Conservation (phyloP, 1,284 basidiomycete genomes). For the Rhodotorula mucilaginosa region DNA sequence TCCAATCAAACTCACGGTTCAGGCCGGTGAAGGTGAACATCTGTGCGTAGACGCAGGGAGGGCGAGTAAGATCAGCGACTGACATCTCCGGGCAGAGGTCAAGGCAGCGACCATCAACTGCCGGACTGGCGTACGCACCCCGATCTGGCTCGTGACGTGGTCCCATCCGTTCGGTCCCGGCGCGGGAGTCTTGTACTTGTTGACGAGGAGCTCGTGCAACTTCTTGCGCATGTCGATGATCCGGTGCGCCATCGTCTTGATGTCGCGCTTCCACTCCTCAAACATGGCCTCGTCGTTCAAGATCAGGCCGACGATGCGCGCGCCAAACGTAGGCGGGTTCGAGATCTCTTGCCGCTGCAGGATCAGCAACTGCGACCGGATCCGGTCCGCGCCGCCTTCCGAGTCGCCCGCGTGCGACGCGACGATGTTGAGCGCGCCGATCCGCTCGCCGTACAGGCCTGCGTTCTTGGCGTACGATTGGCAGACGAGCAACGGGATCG, state of each 20-base stretch:
- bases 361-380: slow-evolving; percentile 80
- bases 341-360: slow-evolving; percentile 88
- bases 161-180: slow-evolving; percentile 66
- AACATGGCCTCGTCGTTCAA: slow-evolving; percentile 70
- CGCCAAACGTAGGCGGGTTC: slow-evolving; percentile 86
- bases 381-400: slow-evolving; percentile 64
- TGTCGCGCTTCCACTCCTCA: slow-evolving; percentile 83
- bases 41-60: neutral
- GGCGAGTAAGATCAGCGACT: neutral
- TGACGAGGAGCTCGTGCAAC: slow-evolving; percentile 71
- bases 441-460: slow-evolving; percentile 85
- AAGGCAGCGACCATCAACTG: neutral
- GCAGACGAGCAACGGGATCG: slow-evolving; percentile 78
- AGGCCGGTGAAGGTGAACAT: slow-evolving; percentile 41
- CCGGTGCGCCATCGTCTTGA: slow-evolving; percentile 84
- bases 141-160: slow-evolving; percentile 60
- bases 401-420: slow-evolving; percentile 51
- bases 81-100: neutral
- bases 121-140: slow-evolving; percentile 14
- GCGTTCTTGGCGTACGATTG: slow-evolving; percentile 98
- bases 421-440: slow-evolving; percentile 79
- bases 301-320: slow-evolving; percentile 78
- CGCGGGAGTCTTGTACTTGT: slow-evolving; percentile 77
- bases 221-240: slow-evolving; percentile 87
- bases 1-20: slow-evolving; percentile 32